Percentiles rank a stretch among this genome's conserved stretches.
These are phyloP conservation scores for Aspergillus tubingensis DNA, from an alignment of 2,329 filamentous ascomycete genomes.

Conservation along the genomic window DNA sequence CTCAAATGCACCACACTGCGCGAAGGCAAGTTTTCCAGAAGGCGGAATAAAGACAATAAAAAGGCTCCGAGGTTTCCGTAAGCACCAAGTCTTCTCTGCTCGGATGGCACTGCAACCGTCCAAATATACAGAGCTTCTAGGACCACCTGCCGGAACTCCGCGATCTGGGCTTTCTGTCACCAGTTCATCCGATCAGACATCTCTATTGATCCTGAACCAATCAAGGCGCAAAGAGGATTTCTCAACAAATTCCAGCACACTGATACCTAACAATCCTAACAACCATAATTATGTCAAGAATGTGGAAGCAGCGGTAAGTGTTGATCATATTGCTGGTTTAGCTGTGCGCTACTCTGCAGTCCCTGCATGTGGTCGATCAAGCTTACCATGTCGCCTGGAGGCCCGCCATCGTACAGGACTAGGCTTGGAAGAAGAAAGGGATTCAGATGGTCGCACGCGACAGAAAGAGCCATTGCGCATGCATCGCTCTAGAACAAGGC, in stretches of 20 bases:
- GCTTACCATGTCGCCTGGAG: background rate
- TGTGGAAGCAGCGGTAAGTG: too few relatives aligned
- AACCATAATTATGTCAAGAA: background rate
- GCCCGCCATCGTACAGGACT: background rate
- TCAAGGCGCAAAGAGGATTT: background rate
- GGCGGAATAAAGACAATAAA: too few relatives aligned
- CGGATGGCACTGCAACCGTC: conserved; percentile 37
- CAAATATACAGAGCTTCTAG: conserved; percentile 21
- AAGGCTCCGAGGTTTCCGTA: conserved; percentile 20
- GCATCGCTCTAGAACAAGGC: background rate
- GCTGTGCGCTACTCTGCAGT: background rate
- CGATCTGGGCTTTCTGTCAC: conserved; percentile 30
- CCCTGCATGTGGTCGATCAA: too few relatives aligned
- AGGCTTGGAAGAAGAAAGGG: background rate
- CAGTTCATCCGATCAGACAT: conserved; percentile 16
- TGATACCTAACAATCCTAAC: background rate
- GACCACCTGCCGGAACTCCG: conserved; percentile 40
- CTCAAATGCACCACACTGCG: background rate
- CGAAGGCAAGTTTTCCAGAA: too few relatives aligned
- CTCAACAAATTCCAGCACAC: background rate
- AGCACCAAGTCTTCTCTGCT: conserved; percentile 40
- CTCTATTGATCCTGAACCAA: background rate
- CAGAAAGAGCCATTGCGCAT: background rate
- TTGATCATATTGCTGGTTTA: background rate
- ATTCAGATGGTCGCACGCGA: background rate